Evolutionary conservation across 345 rosid species (phyloP).

Genomic region (Populus alba): DNA sequence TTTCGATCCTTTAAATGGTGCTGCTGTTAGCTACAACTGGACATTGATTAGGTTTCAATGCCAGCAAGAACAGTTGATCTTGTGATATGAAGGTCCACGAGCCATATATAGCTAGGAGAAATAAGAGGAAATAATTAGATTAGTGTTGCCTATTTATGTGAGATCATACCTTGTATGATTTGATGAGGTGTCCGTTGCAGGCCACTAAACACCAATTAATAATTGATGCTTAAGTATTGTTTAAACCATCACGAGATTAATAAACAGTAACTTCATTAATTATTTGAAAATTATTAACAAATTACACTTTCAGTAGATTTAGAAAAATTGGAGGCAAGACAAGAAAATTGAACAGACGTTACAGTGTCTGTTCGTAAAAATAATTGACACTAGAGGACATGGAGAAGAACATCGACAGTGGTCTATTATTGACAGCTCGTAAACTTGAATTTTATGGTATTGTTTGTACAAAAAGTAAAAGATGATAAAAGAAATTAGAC

Average conservation of each 20-base stretch:
- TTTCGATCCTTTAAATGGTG: background rate
- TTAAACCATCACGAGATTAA: background rate
- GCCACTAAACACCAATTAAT: background rate
- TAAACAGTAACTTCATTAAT: background rate
- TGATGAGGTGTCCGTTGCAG: background rate
- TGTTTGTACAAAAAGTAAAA: background rate
- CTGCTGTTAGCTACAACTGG: background rate
- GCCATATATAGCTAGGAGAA: too few species aligned
- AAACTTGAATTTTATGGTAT: constrained; percentile 45
- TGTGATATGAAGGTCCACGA: background rate
- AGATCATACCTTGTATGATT: background rate
- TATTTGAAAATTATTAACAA: background rate
- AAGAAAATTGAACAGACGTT: constrained; percentile 18
- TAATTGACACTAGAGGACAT: constrained; percentile 8
- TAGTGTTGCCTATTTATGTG: background rate
- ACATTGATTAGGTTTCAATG: background rate
- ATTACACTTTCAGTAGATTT: background rate
- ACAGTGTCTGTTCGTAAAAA: constrained; percentile 25
- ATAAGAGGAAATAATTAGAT: too few species aligned
- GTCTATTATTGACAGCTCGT: constrained; percentile 34
- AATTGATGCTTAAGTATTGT: background rate
- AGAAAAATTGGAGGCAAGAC: background rate
- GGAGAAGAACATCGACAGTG: constrained; percentile 7
- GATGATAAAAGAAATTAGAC: background rate
- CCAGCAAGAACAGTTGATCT: background rate